A percentile compares a stretch with the other conserved stretches of the same genome.
phyloP scores from a whole-genome alignment of 441 rosid genomes.

The Jatropha multifida region DNA sequence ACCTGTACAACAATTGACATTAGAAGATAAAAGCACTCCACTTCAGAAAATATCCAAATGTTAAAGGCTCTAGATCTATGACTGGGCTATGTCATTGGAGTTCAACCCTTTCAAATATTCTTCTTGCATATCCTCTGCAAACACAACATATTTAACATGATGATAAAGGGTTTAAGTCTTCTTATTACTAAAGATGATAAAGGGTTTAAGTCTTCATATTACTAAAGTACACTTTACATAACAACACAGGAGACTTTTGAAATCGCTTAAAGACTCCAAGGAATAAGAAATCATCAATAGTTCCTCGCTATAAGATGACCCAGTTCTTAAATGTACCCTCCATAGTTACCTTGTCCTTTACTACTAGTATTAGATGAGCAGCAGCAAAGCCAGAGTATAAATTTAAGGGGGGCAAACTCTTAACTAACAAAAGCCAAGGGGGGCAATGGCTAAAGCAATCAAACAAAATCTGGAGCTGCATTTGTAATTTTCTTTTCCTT shows the following conservation, averaged over 20 bases:
- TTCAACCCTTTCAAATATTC: conserved; percentile 5
- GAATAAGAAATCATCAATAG: not conserved
- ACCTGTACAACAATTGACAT: not conserved
- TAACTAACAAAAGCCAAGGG: no score
- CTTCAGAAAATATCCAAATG: not conserved
- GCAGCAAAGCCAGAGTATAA: no score
- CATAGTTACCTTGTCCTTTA: not conserved
- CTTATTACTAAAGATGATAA: not conserved
- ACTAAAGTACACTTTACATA: not conserved
- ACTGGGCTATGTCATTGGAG: not conserved
- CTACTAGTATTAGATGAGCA: not conserved
- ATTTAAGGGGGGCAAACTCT: no score
- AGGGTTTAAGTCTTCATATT: not conserved
- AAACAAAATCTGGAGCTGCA: no score
- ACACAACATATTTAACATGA: not conserved
- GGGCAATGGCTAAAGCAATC: no score
- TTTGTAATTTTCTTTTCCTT: no score
- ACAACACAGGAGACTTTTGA: not conserved
- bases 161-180: not conserved
- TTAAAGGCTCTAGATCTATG: not conserved
- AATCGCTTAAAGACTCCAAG: not conserved
- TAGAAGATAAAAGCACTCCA: not conserved
- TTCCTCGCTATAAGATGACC: not conserved
- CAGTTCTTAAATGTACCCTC: not conserved
- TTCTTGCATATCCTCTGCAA: not conserved